phyloP scores from a whole-genome alignment of 2,329 filamentous ascomycete genomes.

The Dactylellina leptospora region DNA sequence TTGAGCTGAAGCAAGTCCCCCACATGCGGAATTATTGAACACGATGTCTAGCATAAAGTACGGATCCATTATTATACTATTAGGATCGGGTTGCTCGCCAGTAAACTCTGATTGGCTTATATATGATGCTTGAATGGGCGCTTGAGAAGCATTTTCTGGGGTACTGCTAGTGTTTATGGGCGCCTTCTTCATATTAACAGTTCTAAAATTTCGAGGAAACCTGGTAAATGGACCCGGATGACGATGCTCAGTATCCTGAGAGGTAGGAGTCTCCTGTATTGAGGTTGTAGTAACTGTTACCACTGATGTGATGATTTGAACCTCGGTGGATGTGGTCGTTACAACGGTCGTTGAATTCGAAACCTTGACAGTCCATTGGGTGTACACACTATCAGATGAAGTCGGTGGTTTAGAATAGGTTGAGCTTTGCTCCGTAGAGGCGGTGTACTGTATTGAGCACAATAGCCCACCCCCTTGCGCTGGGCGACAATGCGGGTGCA shows the following conservation, averaged over 20 bases:
- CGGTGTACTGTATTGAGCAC: neutral
- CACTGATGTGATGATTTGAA: too few relatives aligned
- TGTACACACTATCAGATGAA: neutral
- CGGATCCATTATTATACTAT: too few relatives aligned
- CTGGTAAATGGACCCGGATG: neutral
- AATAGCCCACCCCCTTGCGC: too few relatives aligned
- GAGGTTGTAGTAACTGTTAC: neutral
- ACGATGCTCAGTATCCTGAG: neutral
- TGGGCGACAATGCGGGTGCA: too few relatives aligned
- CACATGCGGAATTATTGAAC: conserved; percentile 8
- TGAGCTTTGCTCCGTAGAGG: neutral
- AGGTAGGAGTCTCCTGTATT: neutral
- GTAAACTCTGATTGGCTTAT: neutral
- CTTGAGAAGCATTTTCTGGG: too few relatives aligned
- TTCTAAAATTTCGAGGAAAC: neutral
- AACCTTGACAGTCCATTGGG: neutral
- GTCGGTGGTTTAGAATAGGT: neutral
- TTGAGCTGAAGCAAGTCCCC: neutral
- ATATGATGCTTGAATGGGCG: neutral
- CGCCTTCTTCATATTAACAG: neutral
- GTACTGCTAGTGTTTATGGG: neutral
- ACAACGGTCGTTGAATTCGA: neutral
- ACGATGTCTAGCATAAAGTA: too few relatives aligned
- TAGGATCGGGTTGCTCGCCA: neutral
- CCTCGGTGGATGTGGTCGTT: too few relatives aligned